Evolutionary conservation across 2,329 filamentous ascomycete species (phyloP), one percentile per base, ranked within the genome.

Genomic region (Fusarium sp.): DNA sequence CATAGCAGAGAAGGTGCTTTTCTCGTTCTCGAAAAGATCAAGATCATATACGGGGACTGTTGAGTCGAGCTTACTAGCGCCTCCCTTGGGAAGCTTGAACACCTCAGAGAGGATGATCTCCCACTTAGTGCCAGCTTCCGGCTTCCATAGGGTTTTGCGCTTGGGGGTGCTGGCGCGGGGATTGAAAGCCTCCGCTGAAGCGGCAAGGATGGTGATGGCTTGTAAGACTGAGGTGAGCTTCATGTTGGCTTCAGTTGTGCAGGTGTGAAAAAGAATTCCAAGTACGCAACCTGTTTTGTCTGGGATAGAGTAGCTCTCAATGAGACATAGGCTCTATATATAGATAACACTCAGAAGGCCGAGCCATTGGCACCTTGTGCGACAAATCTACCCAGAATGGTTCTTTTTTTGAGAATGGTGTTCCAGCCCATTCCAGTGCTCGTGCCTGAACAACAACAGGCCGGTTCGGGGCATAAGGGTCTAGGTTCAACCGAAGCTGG

Each of bases 31-130:
- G 74, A 85, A 91, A 42, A 90, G 78, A 14, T 84, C 81, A 0
- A 89, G 56, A 61, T 79, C 77, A 58, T 74, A 80, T 19, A 90
- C 79, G 2, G 82, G 78, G 0, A 88, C 85, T 64, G 89, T 80
- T 79, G 81, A 37, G 1, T 55, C 42, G 2, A 70, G 41, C 3
- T 37, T 48, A 1, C 64, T 64, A n/a, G 77, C 72, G n/a, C 75
- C 67, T 14, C 79, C 80, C 45, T 79, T 43, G 67, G 62, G 62
- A 0, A 84, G 72, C 75, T 78, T 77, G 37, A 86, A 75, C 41
- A 77, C 77, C 37, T 79, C 75, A 28, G 71, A 77, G 3, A 91
- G 83, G 26, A 88, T 81, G 48, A 91, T 91, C 69, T 91, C 88
- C 88, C 88, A 91, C 7, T 83, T 82, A 2, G 81, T 78, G 10